phyloP scores from a whole-genome alignment of 2,329 filamentous ascomycete species.

The Pyrenophora seminiperda region DNA sequence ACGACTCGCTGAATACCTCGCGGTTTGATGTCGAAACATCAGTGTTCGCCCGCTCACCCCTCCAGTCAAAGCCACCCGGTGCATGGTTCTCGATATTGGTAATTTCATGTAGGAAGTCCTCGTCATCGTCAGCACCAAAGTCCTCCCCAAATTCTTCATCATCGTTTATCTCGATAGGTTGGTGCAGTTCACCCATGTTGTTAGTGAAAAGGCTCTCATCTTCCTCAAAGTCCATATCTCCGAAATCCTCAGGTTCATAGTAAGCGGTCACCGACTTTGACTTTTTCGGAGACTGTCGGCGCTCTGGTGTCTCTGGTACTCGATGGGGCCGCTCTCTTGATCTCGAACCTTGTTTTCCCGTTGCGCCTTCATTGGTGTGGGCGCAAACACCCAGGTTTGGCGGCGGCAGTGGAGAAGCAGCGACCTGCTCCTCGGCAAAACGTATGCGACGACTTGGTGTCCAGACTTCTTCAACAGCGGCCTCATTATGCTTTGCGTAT shows the following conservation, averaged over 20 bases:
- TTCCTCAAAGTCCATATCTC: slow-evolving; percentile 37
- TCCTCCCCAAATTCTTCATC: slow-evolving; percentile 32
- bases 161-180: slow-evolving; percentile 16
- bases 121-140: slow-evolving; percentile 38
- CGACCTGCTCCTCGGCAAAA: slow-evolving; percentile 28
- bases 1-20: slow-evolving; percentile 42
- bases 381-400: slow-evolving; percentile 9
- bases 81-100: slow-evolving; percentile 51
- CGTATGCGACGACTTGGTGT: slow-evolving; percentile 35
- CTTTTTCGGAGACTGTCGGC: slow-evolving; percentile 17
- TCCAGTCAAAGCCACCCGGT: slow-evolving; percentile 35
- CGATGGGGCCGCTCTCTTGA: slow-evolving; percentile 23
- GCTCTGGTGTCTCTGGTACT: slow-evolving; percentile 34
- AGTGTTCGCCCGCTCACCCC: slow-evolving; percentile 28
- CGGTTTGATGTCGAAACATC: slow-evolving; percentile 19
- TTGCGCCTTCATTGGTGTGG: background rate
- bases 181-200: slow-evolving; percentile 20
- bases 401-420: slow-evolving; percentile 21
- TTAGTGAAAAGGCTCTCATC: slow-evolving; percentile 16
- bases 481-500: slow-evolving; percentile 41
- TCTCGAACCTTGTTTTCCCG: slow-evolving; percentile 2
- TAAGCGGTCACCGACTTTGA: slow-evolving; percentile 2
- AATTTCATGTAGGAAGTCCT: slow-evolving; percentile 49
- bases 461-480: slow-evolving; percentile 33
- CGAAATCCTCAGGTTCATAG: slow-evolving; percentile 28